These are phyloP conservation scores for Alternaria sp. DNA, from an alignment of 2,329 filamentous ascomycete species.

Conservation along the genomic window DNA sequence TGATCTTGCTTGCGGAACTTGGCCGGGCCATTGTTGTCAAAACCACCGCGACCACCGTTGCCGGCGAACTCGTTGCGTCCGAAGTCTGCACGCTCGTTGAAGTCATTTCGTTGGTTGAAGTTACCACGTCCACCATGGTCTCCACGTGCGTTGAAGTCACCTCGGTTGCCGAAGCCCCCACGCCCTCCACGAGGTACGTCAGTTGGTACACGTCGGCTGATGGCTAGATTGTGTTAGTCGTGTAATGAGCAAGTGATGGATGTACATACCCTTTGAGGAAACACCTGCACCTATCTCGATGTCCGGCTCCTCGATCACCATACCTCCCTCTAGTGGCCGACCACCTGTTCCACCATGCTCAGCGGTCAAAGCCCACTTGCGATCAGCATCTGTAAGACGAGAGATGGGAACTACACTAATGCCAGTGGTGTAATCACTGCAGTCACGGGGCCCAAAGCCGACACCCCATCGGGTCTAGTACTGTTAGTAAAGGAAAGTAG, in stretches of 20 bases:
- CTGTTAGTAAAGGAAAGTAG: conserved; percentile 20
- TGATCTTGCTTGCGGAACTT: conserved; percentile 41
- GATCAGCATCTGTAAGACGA: conserved; percentile 92
- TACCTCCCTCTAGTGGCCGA: conserved; percentile 75
- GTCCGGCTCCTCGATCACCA: conserved; percentile 95
- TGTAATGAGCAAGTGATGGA: background rate
- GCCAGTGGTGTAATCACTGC: conserved; percentile 92
- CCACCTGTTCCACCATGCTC: conserved; percentile 94
- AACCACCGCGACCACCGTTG: conserved; percentile 15
- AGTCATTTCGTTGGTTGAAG: conserved; percentile 16
- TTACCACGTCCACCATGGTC: conserved; percentile 24
- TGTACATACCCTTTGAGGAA: conserved; percentile 76
- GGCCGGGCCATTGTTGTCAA: conserved; percentile 17
- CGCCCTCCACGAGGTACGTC: conserved; percentile 36
- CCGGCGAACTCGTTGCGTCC: conserved; percentile 13
- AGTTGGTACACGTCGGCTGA: conserved; percentile 45
- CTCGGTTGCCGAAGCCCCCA: conserved; percentile 8
- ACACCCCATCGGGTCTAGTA: conserved; percentile 92
- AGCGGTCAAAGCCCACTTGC: conserved; percentile 95
- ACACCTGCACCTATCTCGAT: conserved; percentile 98
- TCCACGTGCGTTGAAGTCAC: conserved; percentile 8
- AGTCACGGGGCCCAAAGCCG: conserved; percentile 94
- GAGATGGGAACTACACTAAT: conserved; percentile 92
- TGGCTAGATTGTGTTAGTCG: conserved; percentile 34
- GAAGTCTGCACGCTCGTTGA: conserved; percentile 5